Percentiles rank a stretch among this genome's conserved stretches.
These are phyloP conservation scores for Acorus gramineus DNA, from an alignment of 106 monocot genomes.

Conservation along the genomic window DNA sequence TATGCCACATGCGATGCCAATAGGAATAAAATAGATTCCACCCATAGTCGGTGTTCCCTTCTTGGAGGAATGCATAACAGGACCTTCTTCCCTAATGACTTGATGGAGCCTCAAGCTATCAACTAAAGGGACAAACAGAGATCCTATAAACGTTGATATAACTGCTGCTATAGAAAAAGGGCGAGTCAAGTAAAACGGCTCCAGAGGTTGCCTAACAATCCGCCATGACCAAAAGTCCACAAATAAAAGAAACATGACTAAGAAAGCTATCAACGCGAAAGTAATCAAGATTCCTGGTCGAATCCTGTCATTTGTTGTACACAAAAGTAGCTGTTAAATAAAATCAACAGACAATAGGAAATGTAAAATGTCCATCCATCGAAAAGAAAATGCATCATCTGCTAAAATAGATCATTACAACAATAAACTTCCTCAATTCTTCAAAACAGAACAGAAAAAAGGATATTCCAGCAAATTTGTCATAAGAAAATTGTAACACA, in stretches of 20 bases:
- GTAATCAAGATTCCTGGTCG: conserved; percentile 49
- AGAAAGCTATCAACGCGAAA: conserved; percentile 40
- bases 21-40: conserved; percentile 79
- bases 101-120: conserved; percentile 56
- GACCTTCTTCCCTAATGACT: conserved; percentile 31
- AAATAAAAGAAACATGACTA: conserved; percentile 49
- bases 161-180: conserved; percentile 63
- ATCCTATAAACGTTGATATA: conserved; percentile 58
- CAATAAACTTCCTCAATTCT: too few species aligned
- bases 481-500: too few species aligned
- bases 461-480: too few species aligned
- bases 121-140: conserved; percentile 61
- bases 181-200: conserved; percentile 59
- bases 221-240: conserved; percentile 85
- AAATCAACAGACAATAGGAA: neutral
- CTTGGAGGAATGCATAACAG: conserved; percentile 27
- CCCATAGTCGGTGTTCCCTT: conserved; percentile 63
- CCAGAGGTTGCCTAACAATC: conserved; percentile 74
- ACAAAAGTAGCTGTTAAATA: neutral
- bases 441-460: too few species aligned
- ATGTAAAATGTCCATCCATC: neutral
- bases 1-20: conserved; percentile 43
- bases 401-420: too few species aligned
- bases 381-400: neutral
- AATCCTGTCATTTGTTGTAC: conserved; percentile 34